Evolutionary conservation across 75 land plant genomes (phyloP).

Genomic region (Isoetes taiwanensis): DNA sequence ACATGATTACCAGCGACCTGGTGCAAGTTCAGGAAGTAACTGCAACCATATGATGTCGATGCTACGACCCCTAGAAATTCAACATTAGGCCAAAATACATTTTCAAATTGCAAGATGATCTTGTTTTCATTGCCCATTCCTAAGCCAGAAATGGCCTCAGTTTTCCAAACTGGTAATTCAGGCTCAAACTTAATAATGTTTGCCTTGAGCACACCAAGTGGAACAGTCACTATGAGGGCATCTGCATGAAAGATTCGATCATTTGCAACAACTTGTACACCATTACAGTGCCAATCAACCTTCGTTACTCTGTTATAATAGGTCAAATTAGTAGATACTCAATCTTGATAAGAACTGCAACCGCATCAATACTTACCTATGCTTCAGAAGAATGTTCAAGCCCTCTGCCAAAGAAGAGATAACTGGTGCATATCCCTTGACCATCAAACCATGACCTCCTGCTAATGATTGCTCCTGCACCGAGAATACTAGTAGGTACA

Average conservation of each 20-base stretch:
- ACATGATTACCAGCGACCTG: slow-evolving; percentile 46
- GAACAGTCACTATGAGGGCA: slow-evolving; percentile 35
- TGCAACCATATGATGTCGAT: slow-evolving; percentile 40
- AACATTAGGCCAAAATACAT: slow-evolving; percentile 44
- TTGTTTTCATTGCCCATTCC: slow-evolving; percentile 46
- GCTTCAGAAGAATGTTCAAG: slow-evolving; percentile 32
- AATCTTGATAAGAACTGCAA: neutral
- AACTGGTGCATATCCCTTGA: slow-evolving; percentile 38
- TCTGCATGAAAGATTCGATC: slow-evolving; percentile 30
- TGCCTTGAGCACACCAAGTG: slow-evolving; percentile 34
- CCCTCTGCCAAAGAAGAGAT: slow-evolving; percentile 33
- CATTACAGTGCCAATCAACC: slow-evolving; percentile 11
- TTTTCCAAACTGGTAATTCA: slow-evolving; percentile 40
- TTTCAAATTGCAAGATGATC: slow-evolving; percentile 39
- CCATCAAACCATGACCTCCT: slow-evolving; percentile 49
- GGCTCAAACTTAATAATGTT: slow-evolving; percentile 37
- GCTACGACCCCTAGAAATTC: slow-evolving; percentile 47
- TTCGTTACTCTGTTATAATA: slow-evolving; percentile 27
- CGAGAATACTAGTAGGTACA: too few species aligned
- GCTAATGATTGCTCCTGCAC: slow-evolving; percentile 35
- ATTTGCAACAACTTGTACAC: slow-evolving; percentile 26
- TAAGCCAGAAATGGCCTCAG: slow-evolving; percentile 30
- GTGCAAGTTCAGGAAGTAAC: slow-evolving; percentile 46
- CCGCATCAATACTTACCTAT: slow-evolving; percentile 16
- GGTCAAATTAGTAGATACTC: neutral